A percentile compares a stretch with the other conserved stretches of the same genome.
Evolutionary conservation across 2,329 filamentous ascomycete species (phyloP).

Genomic region (Ophiostoma ulmi): DNA sequence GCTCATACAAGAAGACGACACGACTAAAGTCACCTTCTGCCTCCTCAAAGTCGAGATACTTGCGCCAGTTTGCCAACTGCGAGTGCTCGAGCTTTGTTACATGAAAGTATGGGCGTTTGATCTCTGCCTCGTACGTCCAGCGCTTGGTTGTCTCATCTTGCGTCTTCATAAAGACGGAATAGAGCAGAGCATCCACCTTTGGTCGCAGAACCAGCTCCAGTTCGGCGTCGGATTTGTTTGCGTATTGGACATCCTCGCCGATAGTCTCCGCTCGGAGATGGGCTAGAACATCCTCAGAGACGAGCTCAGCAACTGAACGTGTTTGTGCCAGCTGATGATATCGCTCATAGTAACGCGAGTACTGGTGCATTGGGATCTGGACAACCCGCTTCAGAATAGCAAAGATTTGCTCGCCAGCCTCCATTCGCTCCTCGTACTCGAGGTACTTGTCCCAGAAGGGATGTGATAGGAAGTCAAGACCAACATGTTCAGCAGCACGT

Average conservation of each 20-base stretch:
- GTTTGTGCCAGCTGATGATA: conserved; percentile 72
- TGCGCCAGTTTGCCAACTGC: conserved; percentile 86
- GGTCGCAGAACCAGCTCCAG: conserved; percentile 75
- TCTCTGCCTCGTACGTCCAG: conserved; percentile 90
- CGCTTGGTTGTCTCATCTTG: conserved; percentile 86
- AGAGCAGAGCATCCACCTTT: conserved; percentile 74
- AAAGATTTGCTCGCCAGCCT: conserved; percentile 79
- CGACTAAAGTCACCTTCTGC: conserved; percentile 70
- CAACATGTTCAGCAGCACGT: conserved; percentile 75
- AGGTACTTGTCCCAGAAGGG: conserved; percentile 99
- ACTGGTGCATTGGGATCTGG: conserved; percentile 90
- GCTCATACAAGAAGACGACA: conserved; percentile 81
- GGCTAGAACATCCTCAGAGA: conserved; percentile 60
- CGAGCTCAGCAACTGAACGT: conserved; percentile 68
- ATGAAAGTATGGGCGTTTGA: conserved; percentile 95
- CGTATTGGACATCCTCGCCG: conserved; percentile 45
- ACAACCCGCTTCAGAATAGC: conserved; percentile 77
- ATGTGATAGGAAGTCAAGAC: conserved; percentile 88
- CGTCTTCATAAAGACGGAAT: conserved; percentile 73
- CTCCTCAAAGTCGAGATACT: conserved; percentile 96
- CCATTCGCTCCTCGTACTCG: conserved; percentile 89
- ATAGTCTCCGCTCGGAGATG: conserved; percentile 69
- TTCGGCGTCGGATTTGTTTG: conserved; percentile 62
- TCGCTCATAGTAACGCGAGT: conserved; percentile 88
- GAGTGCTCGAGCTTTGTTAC: conserved; percentile 84